These are phyloP conservation scores for Calamus simplicifolius DNA, from an alignment of 176 grass and related monocot species.

Conservation along the genomic window DNA sequence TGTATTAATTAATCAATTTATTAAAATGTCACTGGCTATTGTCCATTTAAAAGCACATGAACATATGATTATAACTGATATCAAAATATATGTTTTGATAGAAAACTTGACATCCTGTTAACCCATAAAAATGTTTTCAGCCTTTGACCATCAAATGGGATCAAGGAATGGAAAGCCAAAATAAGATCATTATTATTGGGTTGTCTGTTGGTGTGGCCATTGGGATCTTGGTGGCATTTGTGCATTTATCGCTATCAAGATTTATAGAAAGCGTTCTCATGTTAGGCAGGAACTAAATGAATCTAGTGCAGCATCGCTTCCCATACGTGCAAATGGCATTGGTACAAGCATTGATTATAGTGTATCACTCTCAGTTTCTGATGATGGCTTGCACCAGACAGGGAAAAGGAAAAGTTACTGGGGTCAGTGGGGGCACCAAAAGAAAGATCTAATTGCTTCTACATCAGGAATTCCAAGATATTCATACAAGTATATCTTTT, in stretches of 20 bases:
- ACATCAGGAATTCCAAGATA: constrained; percentile 78
- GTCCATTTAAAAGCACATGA: too few relatives aligned
- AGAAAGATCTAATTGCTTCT: constrained; percentile 28
- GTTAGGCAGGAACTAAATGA: constrained; percentile 22
- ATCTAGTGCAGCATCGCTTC: constrained; percentile 30
- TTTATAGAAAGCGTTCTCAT: constrained; percentile 29
- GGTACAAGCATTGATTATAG: constrained; percentile 40
- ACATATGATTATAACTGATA: too few relatives aligned
- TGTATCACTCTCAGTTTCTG: constrained; percentile 60
- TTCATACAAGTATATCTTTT: constrained; percentile 59
- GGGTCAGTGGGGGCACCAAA: constrained; percentile 27
- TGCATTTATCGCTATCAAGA: constrained; percentile 39
- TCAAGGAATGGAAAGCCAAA: constrained; percentile 32
- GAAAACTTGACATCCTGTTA: too few relatives aligned
- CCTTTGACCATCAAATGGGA: constrained; percentile 2
- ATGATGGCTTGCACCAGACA: constrained; percentile 7
- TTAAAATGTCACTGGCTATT: too few relatives aligned
- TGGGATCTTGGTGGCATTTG: constrained; percentile 28
- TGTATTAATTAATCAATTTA: too few relatives aligned
- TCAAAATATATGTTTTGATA: too few relatives aligned
- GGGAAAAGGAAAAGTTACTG: constrained; percentile 18
- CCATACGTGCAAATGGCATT: constrained; percentile 34
- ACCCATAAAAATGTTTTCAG: constrained; percentile 1
- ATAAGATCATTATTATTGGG: constrained; percentile 27
- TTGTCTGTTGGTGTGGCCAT: constrained; percentile 34